Percentiles rank a stretch among this genome's conserved stretches.
These are phyloP conservation scores for Aspergillus saccharolyticus DNA, from an alignment of 495 filamentous ascomycete genomes.

Conservation along the genomic window DNA sequence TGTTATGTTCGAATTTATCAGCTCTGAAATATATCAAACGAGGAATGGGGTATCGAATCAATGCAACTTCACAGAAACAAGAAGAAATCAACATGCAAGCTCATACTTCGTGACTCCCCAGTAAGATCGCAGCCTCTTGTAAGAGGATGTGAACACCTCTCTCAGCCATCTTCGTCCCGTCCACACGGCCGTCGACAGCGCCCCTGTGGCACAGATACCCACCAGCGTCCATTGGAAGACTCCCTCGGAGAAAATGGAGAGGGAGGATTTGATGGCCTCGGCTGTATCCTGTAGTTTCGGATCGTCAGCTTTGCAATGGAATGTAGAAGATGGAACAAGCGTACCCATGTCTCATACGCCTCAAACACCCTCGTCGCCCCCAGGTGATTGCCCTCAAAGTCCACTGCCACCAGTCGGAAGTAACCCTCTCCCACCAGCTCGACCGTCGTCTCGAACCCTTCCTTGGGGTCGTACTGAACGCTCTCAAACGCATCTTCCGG, in stretches of 20 bases:
- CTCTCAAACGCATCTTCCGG: constrained; percentile 3
- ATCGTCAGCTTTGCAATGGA: neutral
- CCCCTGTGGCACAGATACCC: neutral
- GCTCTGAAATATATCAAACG: neutral
- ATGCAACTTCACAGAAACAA: neutral
- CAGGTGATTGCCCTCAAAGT: constrained; percentile 1
- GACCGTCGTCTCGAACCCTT: constrained; percentile 8
- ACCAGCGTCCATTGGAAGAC: constrained; percentile 1
- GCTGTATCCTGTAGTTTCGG: neutral
- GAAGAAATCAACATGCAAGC: neutral
- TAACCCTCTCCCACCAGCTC: neutral
- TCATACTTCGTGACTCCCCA: neutral
- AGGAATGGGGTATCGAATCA: neutral
- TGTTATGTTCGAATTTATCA: neutral
- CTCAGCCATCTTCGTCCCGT: neutral
- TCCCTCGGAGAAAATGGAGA: neutral
- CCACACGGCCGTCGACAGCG: neutral
- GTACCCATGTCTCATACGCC: neutral
- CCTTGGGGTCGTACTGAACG: constrained; percentile 9
- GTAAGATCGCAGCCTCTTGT: neutral
- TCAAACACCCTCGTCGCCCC: neutral
- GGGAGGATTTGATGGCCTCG: neutral
- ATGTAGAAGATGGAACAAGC: neutral
- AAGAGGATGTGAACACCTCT: neutral
- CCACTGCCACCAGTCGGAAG: constrained; percentile 3